phyloP scores from a whole-genome alignment of 1,139 yeast genomes.

The Sugiyamaella sp. region DNA sequence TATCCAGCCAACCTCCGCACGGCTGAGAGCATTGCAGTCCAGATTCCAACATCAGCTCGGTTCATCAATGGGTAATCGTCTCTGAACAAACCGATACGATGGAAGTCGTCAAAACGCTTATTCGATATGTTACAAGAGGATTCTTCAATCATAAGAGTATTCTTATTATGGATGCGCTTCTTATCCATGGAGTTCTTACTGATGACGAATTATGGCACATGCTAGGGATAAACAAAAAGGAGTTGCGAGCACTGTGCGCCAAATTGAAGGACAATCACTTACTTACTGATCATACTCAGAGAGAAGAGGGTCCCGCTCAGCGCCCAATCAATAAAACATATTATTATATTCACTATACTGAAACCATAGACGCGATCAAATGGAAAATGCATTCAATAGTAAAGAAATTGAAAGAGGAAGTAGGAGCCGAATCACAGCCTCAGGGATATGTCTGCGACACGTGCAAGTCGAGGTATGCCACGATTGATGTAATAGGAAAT shows the following conservation, averaged over 20 bases:
- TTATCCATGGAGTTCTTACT: slow-evolving; percentile 87
- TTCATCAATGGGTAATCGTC: not conserved
- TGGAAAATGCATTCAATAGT: slow-evolving; percentile 95
- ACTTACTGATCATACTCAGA: slow-evolving; percentile 59
- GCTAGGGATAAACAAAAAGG: slow-evolving; percentile 84
- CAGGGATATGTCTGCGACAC: slow-evolving; percentile 92
- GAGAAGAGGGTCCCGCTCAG: slow-evolving; percentile 77
- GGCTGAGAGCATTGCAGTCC: slow-evolving; percentile 1
- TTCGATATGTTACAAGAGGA: slow-evolving; percentile 74
- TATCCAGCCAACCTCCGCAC: not conserved
- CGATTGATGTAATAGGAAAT: slow-evolving; percentile 83
- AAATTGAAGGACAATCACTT: slow-evolving; percentile 82
- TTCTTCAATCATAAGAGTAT: slow-evolving; percentile 87
- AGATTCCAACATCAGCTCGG: not conserved
- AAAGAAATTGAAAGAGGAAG: slow-evolving; percentile 73
- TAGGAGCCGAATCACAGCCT: slow-evolving; percentile 79
- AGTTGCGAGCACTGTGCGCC: slow-evolving; percentile 79
- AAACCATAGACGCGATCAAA: slow-evolving; percentile 92
- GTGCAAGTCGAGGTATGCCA: slow-evolving; percentile 78
- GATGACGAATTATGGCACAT: slow-evolving; percentile 88
- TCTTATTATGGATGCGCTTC: slow-evolving; percentile 83
- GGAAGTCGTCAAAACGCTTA: slow-evolving; percentile 45
- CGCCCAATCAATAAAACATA: slow-evolving; percentile 76
- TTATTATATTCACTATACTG: slow-evolving; percentile 85
- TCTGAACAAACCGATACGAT: slow-evolving; percentile 28